Conservation (phyloP, 768 basidiomycete species). For the Kwoniella heveanensis region DNA sequence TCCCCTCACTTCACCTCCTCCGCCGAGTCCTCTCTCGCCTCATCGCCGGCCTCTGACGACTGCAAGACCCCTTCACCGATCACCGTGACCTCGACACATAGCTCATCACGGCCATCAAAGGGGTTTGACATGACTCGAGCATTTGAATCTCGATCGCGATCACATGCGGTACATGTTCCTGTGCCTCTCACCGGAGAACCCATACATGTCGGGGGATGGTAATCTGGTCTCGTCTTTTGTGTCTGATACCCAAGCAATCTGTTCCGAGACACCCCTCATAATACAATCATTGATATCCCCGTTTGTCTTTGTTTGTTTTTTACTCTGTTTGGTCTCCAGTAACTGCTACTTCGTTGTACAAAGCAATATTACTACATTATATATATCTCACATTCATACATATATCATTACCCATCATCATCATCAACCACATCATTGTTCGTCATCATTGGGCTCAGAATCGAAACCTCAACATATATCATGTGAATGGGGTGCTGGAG, state of each 20-base stretch:
- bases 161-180: constrained; percentile 26
- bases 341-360: constrained; percentile 15
- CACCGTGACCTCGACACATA: constrained; percentile 28
- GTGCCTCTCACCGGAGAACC: constrained; percentile 23
- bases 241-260: not conserved
- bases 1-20: constrained; percentile 39
- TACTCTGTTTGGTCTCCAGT: not conserved
- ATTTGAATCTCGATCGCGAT: constrained; percentile 21
- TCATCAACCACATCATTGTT: too few species aligned
- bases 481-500: too few species aligned
- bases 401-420: constrained; percentile 6
- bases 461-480: not conserved
- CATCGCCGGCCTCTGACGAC: constrained; percentile 50
- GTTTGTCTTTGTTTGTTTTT: not conserved
- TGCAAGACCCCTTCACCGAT: constrained; percentile 51
- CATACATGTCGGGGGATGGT: constrained; percentile 35
- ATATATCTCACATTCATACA: constrained; percentile 4
- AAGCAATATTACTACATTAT: constrained; percentile 1
- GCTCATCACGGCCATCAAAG: constrained; percentile 11
- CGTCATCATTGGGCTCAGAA: constrained; percentile 1
- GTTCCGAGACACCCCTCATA: constrained; percentile 6
- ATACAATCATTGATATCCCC: constrained; percentile 8
- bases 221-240: constrained; percentile 5
- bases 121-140: constrained; percentile 29
- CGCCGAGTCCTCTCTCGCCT: constrained; percentile 45